Percentiles rank a stretch among this genome's conserved stretches.
Conservation (phyloP, 352 stramenopile species). For the Aphanomyces cochlioides region DNA sequence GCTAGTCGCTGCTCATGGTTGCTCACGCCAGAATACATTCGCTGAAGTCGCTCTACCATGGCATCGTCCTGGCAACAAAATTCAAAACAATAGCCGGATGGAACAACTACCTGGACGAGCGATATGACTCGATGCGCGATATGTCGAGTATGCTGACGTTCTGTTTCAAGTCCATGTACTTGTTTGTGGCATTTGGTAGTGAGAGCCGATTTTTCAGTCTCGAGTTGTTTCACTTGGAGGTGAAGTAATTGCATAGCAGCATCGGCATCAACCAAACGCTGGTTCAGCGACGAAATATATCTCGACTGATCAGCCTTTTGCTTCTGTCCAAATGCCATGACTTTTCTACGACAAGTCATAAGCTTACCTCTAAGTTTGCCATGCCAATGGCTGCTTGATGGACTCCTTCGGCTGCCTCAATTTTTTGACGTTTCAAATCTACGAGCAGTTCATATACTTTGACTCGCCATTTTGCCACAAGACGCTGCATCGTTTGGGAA, state of each 20-base stretch:
- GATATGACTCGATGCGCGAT: slow-evolving; percentile 44
- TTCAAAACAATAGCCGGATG: not conserved
- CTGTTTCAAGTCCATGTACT: slow-evolving; percentile 45
- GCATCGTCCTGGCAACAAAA: slow-evolving; percentile 35
- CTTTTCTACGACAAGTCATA: too few relatives aligned
- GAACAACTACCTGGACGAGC: slow-evolving; percentile 43
- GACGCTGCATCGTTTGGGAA: not conserved
- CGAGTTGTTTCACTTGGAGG: slow-evolving; percentile 35
- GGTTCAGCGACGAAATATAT: slow-evolving; percentile 48
- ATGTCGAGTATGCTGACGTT: slow-evolving; percentile 47
- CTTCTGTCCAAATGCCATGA: not conserved
- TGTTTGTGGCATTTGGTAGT: slow-evolving; percentile 47
- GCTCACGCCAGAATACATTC: slow-evolving; percentile 40
- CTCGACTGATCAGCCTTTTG: slow-evolving; percentile 1
- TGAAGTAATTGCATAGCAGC: slow-evolving; percentile 43
- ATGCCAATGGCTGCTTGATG: not conserved
- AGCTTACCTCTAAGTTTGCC: slow-evolving; percentile 18
- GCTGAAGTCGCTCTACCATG: slow-evolving; percentile 51
- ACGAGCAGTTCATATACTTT: slow-evolving; percentile 62
- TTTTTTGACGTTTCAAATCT: slow-evolving; percentile 42
- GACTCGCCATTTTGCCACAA: slow-evolving; percentile 50
- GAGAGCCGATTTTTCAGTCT: slow-evolving; percentile 34
- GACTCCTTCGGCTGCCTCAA: slow-evolving; percentile 27
- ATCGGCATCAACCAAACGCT: slow-evolving; percentile 48
- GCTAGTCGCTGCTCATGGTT: slow-evolving; percentile 43